Base-by-base conservation (phyloP, 148 eudicot species). In the Vaccinium myrtillus region DNA sequence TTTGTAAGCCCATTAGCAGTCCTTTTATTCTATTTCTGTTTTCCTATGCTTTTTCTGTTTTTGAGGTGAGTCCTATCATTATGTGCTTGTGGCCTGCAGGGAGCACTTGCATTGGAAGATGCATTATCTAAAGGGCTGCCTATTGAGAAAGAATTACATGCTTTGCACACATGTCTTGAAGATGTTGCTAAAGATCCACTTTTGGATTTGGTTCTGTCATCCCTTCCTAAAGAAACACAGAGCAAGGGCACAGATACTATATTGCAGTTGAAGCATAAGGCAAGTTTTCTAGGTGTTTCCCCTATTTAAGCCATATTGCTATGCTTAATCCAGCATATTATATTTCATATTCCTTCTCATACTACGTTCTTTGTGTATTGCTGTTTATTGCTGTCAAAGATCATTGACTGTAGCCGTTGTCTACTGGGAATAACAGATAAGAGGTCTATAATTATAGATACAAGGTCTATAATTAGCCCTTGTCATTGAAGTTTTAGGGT, bases 41-140 rank as follows among this genome's bases (percentile, higher is more conserved):
- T 25, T 67, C 5, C n/a, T 51, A 25, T 74, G 21, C 9, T 3
- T 56, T 8, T 18, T 83, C 23, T 2, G 43, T 15, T 30, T n/a
- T 46, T 49, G 36, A 4, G 21, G 21, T 59, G 15, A 13, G 30
- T 61, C 75, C 49, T 48, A 77, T 77, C 30, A 63, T 67, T 67
- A 67, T 27, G 6, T 67, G 36, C 39, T 61, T 59, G 16, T 23
- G 65, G 36, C 46, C 54, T 74, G 67, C 86, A 96, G 99, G 97
- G 98, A 77, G 92, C 97, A 82, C 99, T 96, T 87, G 96, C 95
- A 61, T 78, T 96, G 90, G 98, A 96, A 90, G 95, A 94, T 92
- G 95, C 98, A 83, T 90, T 96, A 48, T 90, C 98, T 46, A 94
- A 92, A 89, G 99, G 99, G 86, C 87, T 90, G 75, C 95, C 99